Conservation (phyloP, 306 rosid species). For the Vicia faba region DNA sequence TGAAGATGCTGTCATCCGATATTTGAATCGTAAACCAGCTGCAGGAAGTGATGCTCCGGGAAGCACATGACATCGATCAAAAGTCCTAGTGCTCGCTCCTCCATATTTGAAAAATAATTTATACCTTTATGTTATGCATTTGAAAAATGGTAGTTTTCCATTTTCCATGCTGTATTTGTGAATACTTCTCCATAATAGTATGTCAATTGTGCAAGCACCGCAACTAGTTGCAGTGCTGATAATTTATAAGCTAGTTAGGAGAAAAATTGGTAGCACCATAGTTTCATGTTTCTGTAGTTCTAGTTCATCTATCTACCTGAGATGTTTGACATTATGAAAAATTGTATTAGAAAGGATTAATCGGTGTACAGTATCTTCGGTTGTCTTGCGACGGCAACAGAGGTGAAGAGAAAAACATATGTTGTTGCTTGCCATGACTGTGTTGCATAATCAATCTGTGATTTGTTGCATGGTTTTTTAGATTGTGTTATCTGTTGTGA, state of each 20-base stretch:
- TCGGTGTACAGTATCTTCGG: conserved; percentile 39
- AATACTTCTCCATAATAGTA: conserved; percentile 31
- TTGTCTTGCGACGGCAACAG: conserved; percentile 11
- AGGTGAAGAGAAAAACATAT: not conserved
- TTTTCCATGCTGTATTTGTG: conserved; percentile 40
- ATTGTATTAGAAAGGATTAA: conserved; percentile 33
- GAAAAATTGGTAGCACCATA: conserved; percentile 31
- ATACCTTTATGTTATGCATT: conserved; percentile 33
- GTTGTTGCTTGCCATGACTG: not conserved
- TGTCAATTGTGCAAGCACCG: conserved; percentile 31
- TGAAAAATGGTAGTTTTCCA: conserved; percentile 31
- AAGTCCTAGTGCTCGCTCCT: conserved; percentile 2
- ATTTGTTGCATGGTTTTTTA: not conserved
- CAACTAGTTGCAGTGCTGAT: conserved; percentile 31
- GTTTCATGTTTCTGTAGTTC: conserved; percentile 17
- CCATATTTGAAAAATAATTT: conserved; percentile 9
- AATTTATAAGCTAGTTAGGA: conserved; percentile 16
- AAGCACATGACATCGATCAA: conserved; percentile 52
- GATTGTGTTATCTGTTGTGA: not conserved
- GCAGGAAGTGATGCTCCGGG: conserved; percentile 87
- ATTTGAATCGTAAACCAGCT: conserved; percentile 85
- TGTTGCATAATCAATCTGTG: not conserved
- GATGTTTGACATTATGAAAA: conserved; percentile 16
- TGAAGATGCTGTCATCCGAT: conserved; percentile 97
- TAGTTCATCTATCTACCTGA: no score